Percentiles rank a stretch among this genome's conserved stretches.
These are phyloP conservation scores for Wickerhamomyces xylosicus DNA, from an alignment of 805 yeast genomes.

Conservation along the genomic window DNA sequence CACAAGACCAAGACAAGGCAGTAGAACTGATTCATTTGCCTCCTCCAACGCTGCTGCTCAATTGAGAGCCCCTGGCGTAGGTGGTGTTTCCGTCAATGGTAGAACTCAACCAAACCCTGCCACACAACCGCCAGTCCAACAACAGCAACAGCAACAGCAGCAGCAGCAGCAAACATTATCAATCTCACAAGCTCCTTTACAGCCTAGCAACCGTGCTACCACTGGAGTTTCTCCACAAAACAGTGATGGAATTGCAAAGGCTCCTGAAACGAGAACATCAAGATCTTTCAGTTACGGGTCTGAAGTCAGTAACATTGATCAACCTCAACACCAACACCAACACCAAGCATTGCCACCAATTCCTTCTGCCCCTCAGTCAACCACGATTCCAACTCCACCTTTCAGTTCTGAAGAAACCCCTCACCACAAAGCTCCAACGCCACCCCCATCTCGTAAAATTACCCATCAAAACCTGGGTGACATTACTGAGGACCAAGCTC, in stretches of 20 bases:
- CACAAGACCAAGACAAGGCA: slow-evolving; percentile 2
- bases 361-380: slow-evolving; percentile 1
- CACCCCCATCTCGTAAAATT: slow-evolving; percentile 49
- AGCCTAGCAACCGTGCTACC: slow-evolving; percentile 21
- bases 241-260: neutral
- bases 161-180: slow-evolving; percentile 15
- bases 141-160: neutral
- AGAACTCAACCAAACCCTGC: slow-evolving; percentile 1
- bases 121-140: neutral
- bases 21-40: slow-evolving; percentile 11
- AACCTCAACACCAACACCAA: slow-evolving; percentile 7
- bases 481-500: slow-evolving; percentile 22
- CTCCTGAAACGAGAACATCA: neutral
- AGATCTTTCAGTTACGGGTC: neutral
- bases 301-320: neutral
- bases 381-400: slow-evolving; percentile 35
- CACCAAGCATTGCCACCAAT: slow-evolving; percentile 1
- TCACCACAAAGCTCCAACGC: slow-evolving; percentile 36
- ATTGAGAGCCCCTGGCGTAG: slow-evolving; percentile 2
- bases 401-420: slow-evolving; percentile 21
- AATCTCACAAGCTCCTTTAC: slow-evolving; percentile 24
- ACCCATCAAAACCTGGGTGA: slow-evolving; percentile 15
- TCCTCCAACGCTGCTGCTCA: slow-evolving; percentile 12
- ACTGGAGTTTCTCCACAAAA: slow-evolving; percentile 5
- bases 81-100: slow-evolving; percentile 4